These are phyloP conservation scores for Anthostomella pinea DNA, from an alignment of 2,329 filamentous ascomycete genomes.

Conservation along the genomic window DNA sequence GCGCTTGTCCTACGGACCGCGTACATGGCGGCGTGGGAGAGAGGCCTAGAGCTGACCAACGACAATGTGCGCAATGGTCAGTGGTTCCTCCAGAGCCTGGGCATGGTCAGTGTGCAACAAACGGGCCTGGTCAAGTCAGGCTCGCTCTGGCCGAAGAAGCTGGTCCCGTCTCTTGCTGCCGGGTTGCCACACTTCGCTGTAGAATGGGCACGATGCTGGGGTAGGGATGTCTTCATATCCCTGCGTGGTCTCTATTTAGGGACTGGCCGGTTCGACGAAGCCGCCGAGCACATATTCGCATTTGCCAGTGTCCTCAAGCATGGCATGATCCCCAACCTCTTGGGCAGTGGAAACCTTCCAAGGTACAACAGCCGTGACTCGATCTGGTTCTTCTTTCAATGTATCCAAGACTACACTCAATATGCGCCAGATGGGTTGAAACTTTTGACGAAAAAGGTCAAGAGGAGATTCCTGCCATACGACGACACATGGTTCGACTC, in stretches of 20 bases:
- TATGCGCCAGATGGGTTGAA: conserved; percentile 74
- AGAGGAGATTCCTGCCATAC: conserved; percentile 86
- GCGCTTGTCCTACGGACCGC: conserved; percentile 83
- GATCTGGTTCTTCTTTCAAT: conserved; percentile 96
- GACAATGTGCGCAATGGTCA: conserved; percentile 76
- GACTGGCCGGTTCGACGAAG: conserved; percentile 83
- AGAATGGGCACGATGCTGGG: conserved; percentile 96
- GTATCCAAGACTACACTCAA: conserved; percentile 87
- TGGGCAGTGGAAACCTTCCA: conserved; percentile 80
- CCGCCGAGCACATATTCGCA: conserved; percentile 88
- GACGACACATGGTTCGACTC: conserved; percentile 91
- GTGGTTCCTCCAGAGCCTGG: conserved; percentile 82
- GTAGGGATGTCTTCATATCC: conserved; percentile 94
- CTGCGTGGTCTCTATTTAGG: conserved; percentile 87
- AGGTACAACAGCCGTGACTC: conserved; percentile 96
- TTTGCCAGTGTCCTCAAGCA: conserved; percentile 97
- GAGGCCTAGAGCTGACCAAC: conserved; percentile 75
- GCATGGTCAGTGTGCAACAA: conserved; percentile 89
- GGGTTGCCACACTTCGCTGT: conserved; percentile 92
- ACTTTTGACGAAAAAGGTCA: conserved; percentile 73
- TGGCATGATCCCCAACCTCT: conserved; percentile 94
- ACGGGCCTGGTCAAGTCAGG: conserved; percentile 86
- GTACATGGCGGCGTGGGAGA: conserved; percentile 79
- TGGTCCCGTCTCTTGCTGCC: conserved; percentile 83
- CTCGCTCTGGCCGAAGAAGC: conserved; percentile 82